Conservation (phyloP, 441 rosid genomes). For the Euphorbia schlechtendalii region DNA sequence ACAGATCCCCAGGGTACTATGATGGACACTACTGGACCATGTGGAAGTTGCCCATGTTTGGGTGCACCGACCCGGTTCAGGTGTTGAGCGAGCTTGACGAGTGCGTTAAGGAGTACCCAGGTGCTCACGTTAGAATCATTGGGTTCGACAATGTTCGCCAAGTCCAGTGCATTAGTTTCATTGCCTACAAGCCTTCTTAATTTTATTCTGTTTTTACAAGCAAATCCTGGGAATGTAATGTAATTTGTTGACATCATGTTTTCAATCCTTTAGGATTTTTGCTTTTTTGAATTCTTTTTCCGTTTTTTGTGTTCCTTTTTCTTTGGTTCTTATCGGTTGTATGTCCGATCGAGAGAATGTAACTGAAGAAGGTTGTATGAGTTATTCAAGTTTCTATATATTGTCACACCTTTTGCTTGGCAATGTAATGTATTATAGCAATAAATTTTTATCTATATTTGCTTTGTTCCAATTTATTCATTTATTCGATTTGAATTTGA, state of each 20-base stretch:
- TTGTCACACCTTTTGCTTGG: not conserved
- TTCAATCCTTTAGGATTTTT: not conserved
- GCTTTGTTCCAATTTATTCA: too few relatives aligned
- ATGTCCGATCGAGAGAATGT: not conserved
- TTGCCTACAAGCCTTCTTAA: conserved; percentile 49
- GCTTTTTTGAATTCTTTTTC: not conserved
- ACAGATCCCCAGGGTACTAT: conserved; percentile 37
- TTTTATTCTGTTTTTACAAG: not conserved
- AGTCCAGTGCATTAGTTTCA: conserved; percentile 77
- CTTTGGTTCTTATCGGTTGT: not conserved
- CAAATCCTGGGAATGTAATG: not conserved
- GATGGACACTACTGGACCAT: conserved; percentile 48
- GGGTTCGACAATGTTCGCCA: conserved; percentile 67
- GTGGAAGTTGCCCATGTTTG: conserved; percentile 55
- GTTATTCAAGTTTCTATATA: not conserved
- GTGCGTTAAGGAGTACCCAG: conserved; percentile 36
- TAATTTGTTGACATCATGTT: not conserved
- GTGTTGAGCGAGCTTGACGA: conserved; percentile 57
- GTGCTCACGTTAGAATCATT: conserved; percentile 36
- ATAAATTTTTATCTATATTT: not conserved
- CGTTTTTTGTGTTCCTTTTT: not conserved
- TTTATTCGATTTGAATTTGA: too few relatives aligned
- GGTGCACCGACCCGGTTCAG: conserved; percentile 43
- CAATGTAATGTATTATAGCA: not conserved
- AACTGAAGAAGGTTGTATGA: not conserved